These are phyloP conservation scores for Ustilago curta DNA, from an alignment of 1,284 basidiomycete species.

Conservation along the genomic window DNA sequence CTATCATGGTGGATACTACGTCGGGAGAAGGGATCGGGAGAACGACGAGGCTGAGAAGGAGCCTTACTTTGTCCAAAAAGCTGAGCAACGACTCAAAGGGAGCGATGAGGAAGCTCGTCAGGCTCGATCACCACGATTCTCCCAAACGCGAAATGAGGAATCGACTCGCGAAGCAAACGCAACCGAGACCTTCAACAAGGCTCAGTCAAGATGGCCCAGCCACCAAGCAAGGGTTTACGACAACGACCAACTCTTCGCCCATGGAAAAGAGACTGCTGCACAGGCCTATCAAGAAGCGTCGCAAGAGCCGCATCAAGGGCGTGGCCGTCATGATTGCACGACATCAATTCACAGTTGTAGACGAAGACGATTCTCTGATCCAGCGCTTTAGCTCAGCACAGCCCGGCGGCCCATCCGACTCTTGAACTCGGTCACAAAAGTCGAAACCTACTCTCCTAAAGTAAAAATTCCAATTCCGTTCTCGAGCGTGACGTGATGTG, in stretches of 20 bases:
- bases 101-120: constrained; percentile 14
- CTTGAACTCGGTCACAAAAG: too few relatives aligned
- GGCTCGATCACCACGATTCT: constrained; percentile 23
- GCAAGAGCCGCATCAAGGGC: constrained; percentile 41
- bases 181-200: background rate
- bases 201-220: background rate
- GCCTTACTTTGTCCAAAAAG: constrained; percentile 16
- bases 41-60: constrained; percentile 8
- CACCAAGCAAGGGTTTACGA: too few relatives aligned
- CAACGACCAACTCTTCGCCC: background rate
- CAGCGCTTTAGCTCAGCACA: constrained; percentile 8
- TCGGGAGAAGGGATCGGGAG: background rate
- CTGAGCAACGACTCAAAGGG: constrained; percentile 10
- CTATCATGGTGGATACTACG: constrained; percentile 3
- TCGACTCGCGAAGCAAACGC: constrained; percentile 11
- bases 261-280: constrained; percentile 21
- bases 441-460: background rate
- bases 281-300: constrained; percentile 28
- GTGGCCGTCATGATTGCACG: constrained; percentile 37
- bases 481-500: background rate
- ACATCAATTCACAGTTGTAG: constrained; percentile 40
- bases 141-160: constrained; percentile 28
- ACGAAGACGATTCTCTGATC: constrained; percentile 41
- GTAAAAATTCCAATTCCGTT: background rate
- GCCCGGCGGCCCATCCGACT: background rate